Base-by-base conservation (phyloP, 139 green algal species). In the Tetradesmus obliquus region DNA sequence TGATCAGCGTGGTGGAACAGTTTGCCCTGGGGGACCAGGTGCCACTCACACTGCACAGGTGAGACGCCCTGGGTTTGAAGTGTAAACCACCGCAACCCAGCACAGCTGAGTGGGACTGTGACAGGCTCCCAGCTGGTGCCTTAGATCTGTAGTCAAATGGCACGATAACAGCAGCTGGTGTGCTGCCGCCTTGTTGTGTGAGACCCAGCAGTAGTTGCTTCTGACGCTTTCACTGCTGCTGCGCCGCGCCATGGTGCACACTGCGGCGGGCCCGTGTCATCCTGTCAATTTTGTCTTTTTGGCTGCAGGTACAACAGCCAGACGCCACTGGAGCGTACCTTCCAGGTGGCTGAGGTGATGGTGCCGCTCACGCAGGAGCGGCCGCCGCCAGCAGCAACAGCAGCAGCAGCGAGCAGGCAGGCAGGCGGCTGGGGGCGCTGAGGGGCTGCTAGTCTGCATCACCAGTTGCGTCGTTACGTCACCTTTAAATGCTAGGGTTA, bases 1-100 rank as follows among this genome's bases (percentile, higher is more conserved):
- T 98, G 55, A 94, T 97, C 71, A 92, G 91, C 58, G 88, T 82
- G 2, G 93, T 98, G 74, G 96, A 98, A 79, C 91, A 94, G 45
- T 95, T 95, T 54, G 20, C 22, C 51, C 22, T 85, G 13, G 87
- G 87, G 3, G 87, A 91, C 55, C 87, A 91, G 74, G 87, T 91
- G 66, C 86, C 86, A 55, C 22, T 90, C 15, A 90, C 66, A 53
- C 22, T 90, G n/a, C 79, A 84, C 79, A 24, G 86, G 15, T 90
- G 57, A 66, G 57, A 9, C 32, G 32, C 32, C 32, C 0, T 45
- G 32, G 32, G 32, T 45, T 45, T 45, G 32, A 45, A 45, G 32
- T 45, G 32, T 45, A 45, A 45, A 45, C 32, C 32, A 45, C 32
- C 32, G 32, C 32, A 45, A 45, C 32, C 32, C 32, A 45, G 32